These are phyloP conservation scores for Wickerhamiella bombiphila DNA, from an alignment of 805 yeast genomes.

Conservation along the genomic window DNA sequence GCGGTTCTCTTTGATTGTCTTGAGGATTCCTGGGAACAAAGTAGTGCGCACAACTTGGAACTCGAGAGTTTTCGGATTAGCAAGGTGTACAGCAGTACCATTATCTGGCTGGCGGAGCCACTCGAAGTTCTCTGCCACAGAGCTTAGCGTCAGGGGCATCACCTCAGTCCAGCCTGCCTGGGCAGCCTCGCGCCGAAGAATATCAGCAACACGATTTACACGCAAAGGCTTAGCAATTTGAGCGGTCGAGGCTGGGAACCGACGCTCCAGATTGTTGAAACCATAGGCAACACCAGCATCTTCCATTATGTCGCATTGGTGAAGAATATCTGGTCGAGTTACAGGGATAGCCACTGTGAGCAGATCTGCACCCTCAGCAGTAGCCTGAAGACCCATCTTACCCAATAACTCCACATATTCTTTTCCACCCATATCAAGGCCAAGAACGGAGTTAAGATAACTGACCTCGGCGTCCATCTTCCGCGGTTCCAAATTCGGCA, in stretches of 20 bases:
- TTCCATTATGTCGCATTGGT: constrained; percentile 97
- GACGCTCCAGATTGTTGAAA: constrained; percentile 70
- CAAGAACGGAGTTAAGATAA: constrained; percentile 86
- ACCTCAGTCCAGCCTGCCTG: constrained; percentile 96
- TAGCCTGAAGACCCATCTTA: constrained; percentile 70
- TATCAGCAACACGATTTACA: constrained; percentile 80
- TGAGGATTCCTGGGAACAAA: constrained; percentile 82
- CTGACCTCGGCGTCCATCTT: constrained; percentile 55
- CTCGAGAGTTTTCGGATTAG: constrained; percentile 91
- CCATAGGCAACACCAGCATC: constrained; percentile 97
- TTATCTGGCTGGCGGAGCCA: constrained; percentile 66
- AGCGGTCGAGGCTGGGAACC: constrained; percentile 65
- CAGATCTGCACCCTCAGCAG: constrained; percentile 33
- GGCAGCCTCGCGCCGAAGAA: constrained; percentile 76
- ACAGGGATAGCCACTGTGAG: constrained; percentile 68
- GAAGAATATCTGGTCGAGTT: constrained; percentile 90
- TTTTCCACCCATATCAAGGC: constrained; percentile 54
- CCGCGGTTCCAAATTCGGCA: constrained; percentile 62
- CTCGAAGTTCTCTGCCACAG: constrained; percentile 92
- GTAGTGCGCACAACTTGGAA: constrained; percentile 97
- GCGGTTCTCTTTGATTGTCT: constrained; percentile 91
- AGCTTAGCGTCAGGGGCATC: constrained; percentile 85
- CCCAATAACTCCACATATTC: constrained; percentile 54
- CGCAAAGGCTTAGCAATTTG: constrained; percentile 78
- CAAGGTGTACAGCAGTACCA: constrained; percentile 63